Percentiles rank a stretch among this genome's conserved stretches.
Conservation (phyloP, 2,329 filamentous ascomycete species). For the Colletotrichum liaoningense region DNA sequence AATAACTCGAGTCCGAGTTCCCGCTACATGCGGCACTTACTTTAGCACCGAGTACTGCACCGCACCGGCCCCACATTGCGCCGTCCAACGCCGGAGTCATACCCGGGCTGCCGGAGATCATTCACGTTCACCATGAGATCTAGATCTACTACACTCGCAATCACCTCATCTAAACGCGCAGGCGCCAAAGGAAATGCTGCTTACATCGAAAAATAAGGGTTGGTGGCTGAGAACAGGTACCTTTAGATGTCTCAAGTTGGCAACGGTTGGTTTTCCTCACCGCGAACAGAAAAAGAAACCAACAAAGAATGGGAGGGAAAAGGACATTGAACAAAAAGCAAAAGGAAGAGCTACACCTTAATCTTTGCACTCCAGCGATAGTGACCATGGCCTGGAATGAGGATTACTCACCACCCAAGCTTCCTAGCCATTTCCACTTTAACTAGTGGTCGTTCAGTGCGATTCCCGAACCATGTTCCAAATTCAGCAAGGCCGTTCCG, state of each 20-base stretch:
- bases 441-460: neutral
- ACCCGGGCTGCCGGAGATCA: conserved; percentile 15
- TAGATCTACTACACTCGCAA: neutral
- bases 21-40: neutral
- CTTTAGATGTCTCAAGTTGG: no score
- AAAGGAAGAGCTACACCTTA: neutral
- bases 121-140: neutral
- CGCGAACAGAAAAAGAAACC: neutral
- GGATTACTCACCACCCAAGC: neutral
- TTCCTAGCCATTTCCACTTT: neutral
- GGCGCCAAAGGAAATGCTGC: neutral
- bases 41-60: neutral
- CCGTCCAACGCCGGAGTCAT: conserved; percentile 18
- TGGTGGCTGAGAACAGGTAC: no score
- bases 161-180: neutral
- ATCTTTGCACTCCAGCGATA: neutral
- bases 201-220: no score
- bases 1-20: neutral
- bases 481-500: neutral
- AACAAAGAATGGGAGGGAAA: neutral
- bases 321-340: no score
- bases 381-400: neutral
- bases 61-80: conserved; percentile 11
- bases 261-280: neutral
- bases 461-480: neutral